Conservation (phyloP, 2,329 filamentous ascomycete genomes). For the Colletotrichum echinochloae region DNA sequence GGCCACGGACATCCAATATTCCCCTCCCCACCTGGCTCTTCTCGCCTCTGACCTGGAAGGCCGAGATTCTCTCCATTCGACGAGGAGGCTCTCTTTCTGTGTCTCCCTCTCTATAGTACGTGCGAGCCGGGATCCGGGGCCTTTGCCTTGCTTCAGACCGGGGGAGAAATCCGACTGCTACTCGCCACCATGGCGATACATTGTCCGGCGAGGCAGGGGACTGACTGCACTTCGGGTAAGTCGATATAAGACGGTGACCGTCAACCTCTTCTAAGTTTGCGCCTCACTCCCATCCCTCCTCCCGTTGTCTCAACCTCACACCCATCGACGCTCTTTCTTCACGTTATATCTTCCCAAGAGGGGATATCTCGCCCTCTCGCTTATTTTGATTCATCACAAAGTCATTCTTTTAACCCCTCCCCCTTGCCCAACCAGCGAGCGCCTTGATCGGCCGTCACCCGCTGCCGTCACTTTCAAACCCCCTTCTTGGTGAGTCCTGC, state of each 20-base stretch:
- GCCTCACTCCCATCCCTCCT: conserved; percentile 14
- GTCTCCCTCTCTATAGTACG: no score
- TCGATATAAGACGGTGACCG: conserved; percentile 41
- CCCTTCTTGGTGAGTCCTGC: conserved; percentile 26
- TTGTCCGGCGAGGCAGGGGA: conserved; percentile 31
- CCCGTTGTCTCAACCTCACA: conserved; percentile 33
- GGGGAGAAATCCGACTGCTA: conserved; percentile 25
- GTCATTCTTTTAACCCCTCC: conserved; percentile 37
- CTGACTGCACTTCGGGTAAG: conserved; percentile 32
- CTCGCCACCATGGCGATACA: conserved; percentile 36
- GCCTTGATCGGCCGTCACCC: conserved; percentile 38
- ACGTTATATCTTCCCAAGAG: conserved; percentile 25
- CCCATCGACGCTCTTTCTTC: conserved; percentile 37
- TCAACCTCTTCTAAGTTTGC: conserved; percentile 29
- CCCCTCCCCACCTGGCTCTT: conserved; percentile 7
- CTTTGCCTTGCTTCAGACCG: conserved; percentile 30
- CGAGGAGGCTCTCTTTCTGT: not conserved
- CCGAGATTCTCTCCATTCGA: conserved; percentile 35
- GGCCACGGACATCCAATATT: conserved; percentile 39
- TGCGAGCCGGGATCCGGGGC: conserved; percentile 26
- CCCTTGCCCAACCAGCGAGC: conserved; percentile 1
- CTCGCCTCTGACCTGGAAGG: not conserved
- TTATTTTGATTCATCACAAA: conserved; percentile 8
- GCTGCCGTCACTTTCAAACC: conserved; percentile 36
- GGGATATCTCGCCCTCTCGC: conserved; percentile 11